phyloP scores from a whole-genome alignment of 2,329 filamentous ascomycete species.

The Trichoderma polysporum region DNA sequence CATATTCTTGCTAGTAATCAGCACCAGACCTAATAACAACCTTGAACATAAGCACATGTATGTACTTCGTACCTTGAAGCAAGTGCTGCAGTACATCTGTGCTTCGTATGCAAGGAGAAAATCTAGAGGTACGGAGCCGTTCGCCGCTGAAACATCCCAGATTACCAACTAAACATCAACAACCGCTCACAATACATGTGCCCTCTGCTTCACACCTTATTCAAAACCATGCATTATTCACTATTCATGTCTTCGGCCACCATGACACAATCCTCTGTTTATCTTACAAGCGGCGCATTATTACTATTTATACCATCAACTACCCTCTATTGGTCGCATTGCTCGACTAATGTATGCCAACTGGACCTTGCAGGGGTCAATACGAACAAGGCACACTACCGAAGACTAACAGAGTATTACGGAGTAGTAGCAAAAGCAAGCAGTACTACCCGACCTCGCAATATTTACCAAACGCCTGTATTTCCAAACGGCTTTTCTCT shows the following conservation, averaged over 20 bases:
- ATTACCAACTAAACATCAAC: not conserved
- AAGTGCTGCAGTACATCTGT: not conserved
- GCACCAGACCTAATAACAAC: too few species aligned
- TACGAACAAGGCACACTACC: conserved; percentile 17
- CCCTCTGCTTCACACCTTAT: too few species aligned
- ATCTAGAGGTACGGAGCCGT: not conserved
- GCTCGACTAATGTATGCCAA: conserved; percentile 13
- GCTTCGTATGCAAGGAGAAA: not conserved
- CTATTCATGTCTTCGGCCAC: not conserved
- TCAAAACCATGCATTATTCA: too few species aligned
- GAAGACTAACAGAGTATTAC: not conserved
- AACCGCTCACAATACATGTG: not conserved
- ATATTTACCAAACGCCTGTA: not conserved
- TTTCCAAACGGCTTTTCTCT: not conserved
- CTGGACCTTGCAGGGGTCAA: conserved; percentile 14
- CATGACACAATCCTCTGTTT: not conserved
- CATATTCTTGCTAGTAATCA: too few species aligned
- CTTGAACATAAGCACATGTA: too few species aligned
- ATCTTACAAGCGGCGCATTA: not conserved
- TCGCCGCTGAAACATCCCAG: not conserved
- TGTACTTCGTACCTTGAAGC: not conserved
- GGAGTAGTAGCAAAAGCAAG: not conserved
- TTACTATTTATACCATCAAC: conserved; percentile 11
- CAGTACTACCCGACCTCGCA: not conserved
- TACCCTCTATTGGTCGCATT: conserved; percentile 1